phyloP scores from a whole-genome alignment of 2,329 filamentous ascomycete species.

The Chalaropsis thielavioides region DNA sequence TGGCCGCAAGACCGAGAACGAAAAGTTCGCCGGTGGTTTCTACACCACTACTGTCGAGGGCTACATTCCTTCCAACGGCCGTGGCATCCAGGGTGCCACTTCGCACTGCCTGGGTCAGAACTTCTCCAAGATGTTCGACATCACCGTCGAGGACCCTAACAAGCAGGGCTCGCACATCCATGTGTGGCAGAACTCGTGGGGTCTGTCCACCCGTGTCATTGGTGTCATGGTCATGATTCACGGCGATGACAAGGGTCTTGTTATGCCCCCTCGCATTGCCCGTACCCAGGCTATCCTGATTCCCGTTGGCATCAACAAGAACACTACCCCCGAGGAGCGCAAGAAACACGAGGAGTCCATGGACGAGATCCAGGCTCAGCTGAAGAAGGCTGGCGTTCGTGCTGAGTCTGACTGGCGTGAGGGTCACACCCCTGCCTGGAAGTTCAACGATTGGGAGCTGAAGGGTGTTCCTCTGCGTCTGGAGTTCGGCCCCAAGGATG shows the following conservation, averaged over 20 bases:
- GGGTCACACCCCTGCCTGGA: slow-evolving; percentile 87
- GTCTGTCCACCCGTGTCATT: slow-evolving; percentile 89
- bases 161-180: slow-evolving; percentile 67
- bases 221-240: slow-evolving; percentile 99
- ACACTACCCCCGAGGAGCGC: slow-evolving; percentile 65
- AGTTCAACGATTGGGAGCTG: slow-evolving; percentile 98
- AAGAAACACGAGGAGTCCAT: slow-evolving; percentile 63
- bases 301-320: slow-evolving; percentile 84
- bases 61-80: slow-evolving; percentile 88
- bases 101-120: slow-evolving; percentile 94
- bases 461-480: slow-evolving; percentile 88
- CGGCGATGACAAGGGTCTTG: slow-evolving; percentile 86
- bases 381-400: slow-evolving; percentile 62
- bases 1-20: slow-evolving; percentile 89
- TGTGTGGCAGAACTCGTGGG: slow-evolving; percentile 99
- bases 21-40: slow-evolving; percentile 92
- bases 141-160: slow-evolving; percentile 83
- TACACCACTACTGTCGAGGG: slow-evolving; percentile 96
- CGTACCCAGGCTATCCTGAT: slow-evolving; percentile 77
- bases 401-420: slow-evolving; percentile 74
- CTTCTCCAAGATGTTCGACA: slow-evolving; percentile 98
- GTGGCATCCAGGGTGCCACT: slow-evolving; percentile 91
- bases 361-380: slow-evolving; percentile 50
- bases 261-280: slow-evolving; percentile 80
- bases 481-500: slow-evolving; percentile 92